A percentile compares a stretch with the other conserved stretches of the same genome.
Evolutionary conservation across 148 eudicot species (phyloP).

Genomic region (Polygonum maritimum): DNA sequence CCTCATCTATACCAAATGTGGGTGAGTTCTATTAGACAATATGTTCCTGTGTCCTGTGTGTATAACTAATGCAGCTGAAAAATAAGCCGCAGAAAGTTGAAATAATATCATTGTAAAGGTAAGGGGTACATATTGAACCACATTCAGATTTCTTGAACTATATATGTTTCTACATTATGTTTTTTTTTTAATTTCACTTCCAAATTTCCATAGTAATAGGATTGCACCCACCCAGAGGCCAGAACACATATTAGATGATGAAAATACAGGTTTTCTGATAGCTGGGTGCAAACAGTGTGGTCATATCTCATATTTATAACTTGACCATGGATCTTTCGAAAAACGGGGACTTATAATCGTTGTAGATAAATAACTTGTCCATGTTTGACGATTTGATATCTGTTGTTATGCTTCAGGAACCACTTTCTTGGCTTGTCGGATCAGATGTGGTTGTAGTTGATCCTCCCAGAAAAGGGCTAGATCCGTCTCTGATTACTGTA

Average conservation of each 20-base stretch:
- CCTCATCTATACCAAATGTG: no score
- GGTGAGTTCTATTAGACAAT: no score
- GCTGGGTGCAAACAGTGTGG: background rate
- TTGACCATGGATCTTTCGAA: background rate
- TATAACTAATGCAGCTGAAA: background rate
- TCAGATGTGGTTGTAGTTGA: constrained; percentile 92
- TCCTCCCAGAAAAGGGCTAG: constrained; percentile 97
- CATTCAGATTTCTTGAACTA: background rate
- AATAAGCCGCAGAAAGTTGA: background rate
- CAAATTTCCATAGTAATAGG: background rate
- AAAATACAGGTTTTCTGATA: background rate
- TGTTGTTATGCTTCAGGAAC: constrained; percentile 42
- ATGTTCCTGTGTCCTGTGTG: background rate
- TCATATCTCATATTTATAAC: background rate
- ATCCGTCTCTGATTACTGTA: constrained; percentile 52
- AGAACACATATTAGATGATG: background rate
- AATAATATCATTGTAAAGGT: background rate
- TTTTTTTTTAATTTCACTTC: background rate
- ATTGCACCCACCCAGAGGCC: background rate
- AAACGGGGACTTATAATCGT: background rate
- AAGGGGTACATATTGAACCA: background rate
- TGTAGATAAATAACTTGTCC: background rate
- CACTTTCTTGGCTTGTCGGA: constrained; percentile 86
- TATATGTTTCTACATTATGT: background rate
- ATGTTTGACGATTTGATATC: constrained; percentile 6